phyloP scores from a whole-genome alignment of 331 rosid genomes.

The Rhamnella rubrinervis region DNA sequence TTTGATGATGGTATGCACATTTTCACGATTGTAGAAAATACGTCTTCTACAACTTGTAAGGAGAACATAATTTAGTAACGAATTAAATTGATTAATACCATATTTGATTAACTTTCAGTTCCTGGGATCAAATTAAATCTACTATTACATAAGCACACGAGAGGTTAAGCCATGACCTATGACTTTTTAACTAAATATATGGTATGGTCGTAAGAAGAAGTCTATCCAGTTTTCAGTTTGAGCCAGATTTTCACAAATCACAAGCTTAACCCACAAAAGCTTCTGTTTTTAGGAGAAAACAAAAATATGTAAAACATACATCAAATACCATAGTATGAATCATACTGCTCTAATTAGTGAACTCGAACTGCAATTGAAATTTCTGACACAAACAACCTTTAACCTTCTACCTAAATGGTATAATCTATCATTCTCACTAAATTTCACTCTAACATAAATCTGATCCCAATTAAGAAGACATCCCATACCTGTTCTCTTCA shows the following conservation, averaged over 20 bases:
- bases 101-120: not conserved
- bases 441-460: not conserved
- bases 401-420: not conserved
- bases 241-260: slow-evolving; percentile 4
- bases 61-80: not conserved
- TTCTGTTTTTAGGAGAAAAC: not conserved
- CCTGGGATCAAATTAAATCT: not conserved
- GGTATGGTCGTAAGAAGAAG: not conserved
- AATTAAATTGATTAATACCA: not conserved
- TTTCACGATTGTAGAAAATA: not conserved
- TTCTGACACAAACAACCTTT: not conserved
- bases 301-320: not conserved
- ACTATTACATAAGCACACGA: not conserved
- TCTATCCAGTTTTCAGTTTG: not conserved
- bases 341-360: not conserved
- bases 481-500: slow-evolving; percentile 71
- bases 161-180: not conserved
- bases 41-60: not conserved
- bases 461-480: not conserved
- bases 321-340: not conserved
- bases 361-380: not conserved
- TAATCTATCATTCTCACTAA: slow-evolving; percentile 5
- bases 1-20: not conserved
- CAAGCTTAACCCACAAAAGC: not conserved
- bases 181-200: not conserved